Conservation (phyloP, 129 eudicot species). For the Artemisia argyi region DNA sequence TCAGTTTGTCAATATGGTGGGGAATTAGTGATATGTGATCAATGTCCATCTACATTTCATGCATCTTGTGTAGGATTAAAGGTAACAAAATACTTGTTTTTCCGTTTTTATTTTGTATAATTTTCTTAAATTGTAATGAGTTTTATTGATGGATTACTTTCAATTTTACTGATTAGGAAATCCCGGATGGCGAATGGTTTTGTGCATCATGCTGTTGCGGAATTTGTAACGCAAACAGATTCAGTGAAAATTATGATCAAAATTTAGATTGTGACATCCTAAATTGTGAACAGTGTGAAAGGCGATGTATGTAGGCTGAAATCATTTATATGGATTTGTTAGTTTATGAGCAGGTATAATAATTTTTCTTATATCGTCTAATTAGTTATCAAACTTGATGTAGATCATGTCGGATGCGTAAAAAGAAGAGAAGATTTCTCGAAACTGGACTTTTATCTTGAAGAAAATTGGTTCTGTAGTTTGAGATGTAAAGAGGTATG, state of each 20-base stretch:
- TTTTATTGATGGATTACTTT: constrained; percentile 7
- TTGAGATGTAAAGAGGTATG: constrained; percentile 73
- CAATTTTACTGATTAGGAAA: constrained; percentile 38
- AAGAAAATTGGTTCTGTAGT: constrained; percentile 70
- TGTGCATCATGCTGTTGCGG: constrained; percentile 93
- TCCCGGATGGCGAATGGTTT: constrained; percentile 94
- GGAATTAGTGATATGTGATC: constrained; percentile 71
- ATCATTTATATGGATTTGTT: not conserved
- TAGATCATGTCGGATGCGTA: constrained; percentile 77
- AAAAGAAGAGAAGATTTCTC: constrained; percentile 41
- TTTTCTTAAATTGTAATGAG: not conserved
- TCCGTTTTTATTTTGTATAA: not conserved
- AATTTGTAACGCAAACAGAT: constrained; percentile 56
- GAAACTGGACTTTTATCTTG: constrained; percentile 25
- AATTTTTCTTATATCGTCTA: not conserved
- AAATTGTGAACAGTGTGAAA: constrained; percentile 75
- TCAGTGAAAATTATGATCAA: constrained; percentile 25
- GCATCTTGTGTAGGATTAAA: constrained; percentile 65
- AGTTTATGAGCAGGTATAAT: not conserved
- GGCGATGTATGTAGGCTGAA: constrained; percentile 53
- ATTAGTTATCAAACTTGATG: constrained; percentile 25
- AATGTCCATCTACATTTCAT: constrained; percentile 84
- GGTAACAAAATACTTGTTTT: constrained; percentile 28
- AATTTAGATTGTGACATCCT: constrained; percentile 29
- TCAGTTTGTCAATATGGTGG: constrained; percentile 83